These are phyloP conservation scores for Polytolypa hystricis DNA, from an alignment of 2,329 filamentous ascomycete species.

Conservation along the genomic window DNA sequence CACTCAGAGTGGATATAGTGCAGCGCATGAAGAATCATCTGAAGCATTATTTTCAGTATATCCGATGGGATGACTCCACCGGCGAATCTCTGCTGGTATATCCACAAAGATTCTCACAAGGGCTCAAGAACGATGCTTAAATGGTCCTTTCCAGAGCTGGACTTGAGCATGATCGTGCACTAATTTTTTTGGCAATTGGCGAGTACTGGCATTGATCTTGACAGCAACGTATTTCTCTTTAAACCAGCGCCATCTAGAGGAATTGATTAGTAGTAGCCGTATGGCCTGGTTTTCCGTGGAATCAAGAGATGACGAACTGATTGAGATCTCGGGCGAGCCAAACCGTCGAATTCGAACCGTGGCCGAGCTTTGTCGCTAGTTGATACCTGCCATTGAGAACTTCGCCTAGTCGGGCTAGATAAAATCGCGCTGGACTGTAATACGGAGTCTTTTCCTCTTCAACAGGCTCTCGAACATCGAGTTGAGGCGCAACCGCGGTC, in stretches of 20 bases:
- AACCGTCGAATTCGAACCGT: constrained; percentile 31
- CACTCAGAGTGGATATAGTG: constrained; percentile 36
- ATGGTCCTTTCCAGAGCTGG: constrained; percentile 22
- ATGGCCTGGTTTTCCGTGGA: constrained; percentile 2
- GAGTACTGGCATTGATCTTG: constrained; percentile 20
- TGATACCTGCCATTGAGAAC: constrained; percentile 13
- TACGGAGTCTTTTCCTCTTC: constrained; percentile 6
- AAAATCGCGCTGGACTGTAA: constrained; percentile 8
- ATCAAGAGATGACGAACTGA: constrained; percentile 12
- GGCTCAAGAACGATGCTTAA: constrained; percentile 28
- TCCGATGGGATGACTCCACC: constrained; percentile 18
- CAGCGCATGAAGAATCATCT: constrained; percentile 28
- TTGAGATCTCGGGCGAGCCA: constrained; percentile 26
- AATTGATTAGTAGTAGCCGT: too few relatives aligned
- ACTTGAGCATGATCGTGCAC: constrained; percentile 4
- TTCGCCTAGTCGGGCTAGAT: constrained; percentile 8
- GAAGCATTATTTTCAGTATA: constrained; percentile 24
- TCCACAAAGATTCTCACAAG: constrained; percentile 26
- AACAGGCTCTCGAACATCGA: not conserved
- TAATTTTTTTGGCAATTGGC: constrained; percentile 10
- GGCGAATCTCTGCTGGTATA: constrained; percentile 17
- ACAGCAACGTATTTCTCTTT: constrained; percentile 22
- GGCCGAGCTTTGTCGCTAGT: constrained; percentile 29
- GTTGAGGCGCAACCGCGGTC: constrained; percentile 1
- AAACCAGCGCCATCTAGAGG: constrained; percentile 20